phyloP scores from a whole-genome alignment of 345 rosid genomes.

The Populus euphratica region DNA sequence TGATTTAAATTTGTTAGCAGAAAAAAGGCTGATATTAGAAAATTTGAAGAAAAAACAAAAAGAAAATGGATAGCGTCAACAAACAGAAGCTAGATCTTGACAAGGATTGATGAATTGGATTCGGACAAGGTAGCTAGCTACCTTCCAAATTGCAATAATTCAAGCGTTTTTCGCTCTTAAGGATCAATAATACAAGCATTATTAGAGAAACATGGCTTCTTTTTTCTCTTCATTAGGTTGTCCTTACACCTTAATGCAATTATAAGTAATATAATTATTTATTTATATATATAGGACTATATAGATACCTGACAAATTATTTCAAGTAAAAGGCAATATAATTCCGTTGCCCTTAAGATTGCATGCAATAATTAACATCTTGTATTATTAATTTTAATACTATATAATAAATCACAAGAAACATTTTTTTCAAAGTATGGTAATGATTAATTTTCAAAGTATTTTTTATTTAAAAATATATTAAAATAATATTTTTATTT shows the following conservation, averaged over 20 bases:
- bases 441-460: too few relatives aligned
- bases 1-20: background rate
- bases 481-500: too few relatives aligned
- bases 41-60: background rate
- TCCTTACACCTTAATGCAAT: background rate
- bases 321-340: background rate
- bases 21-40: background rate
- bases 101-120: background rate
- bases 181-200: background rate
- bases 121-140: conserved; percentile 4
- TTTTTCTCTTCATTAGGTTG: background rate
- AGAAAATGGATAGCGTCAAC: conserved; percentile 2
- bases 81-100: background rate
- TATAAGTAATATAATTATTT: background rate
- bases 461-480: accelerated
- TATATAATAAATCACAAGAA: background rate
- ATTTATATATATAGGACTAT: too few relatives aligned
- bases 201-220: background rate
- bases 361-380: background rate
- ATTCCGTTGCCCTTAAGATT: background rate
- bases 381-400: too few relatives aligned
- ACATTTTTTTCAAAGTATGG: too few relatives aligned
- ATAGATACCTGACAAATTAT: background rate
- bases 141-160: conserved; percentile 4
- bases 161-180: background rate